Evolutionary conservation across 768 basidiomycete genomes (phyloP).

Genomic region (Tylopilus vinaceipallidus): DNA sequence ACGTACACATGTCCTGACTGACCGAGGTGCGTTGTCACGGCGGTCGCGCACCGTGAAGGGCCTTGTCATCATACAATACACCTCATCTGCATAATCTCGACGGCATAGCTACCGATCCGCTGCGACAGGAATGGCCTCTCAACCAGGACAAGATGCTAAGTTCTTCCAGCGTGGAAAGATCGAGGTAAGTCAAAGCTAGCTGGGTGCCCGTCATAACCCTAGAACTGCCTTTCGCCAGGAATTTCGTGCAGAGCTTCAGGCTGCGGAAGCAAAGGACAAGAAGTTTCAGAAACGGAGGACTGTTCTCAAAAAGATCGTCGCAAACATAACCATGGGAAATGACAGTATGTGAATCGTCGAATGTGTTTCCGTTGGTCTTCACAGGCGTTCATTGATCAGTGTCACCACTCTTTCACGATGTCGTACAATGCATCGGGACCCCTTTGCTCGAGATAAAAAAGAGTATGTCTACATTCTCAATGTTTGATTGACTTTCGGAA

Average conservation of each 20-base stretch:
- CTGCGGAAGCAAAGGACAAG: constrained; percentile 94
- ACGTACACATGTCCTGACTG: background rate
- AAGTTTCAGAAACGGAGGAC: constrained; percentile 92
- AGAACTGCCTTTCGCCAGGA: constrained; percentile 48
- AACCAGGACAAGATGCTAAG: constrained; percentile 83
- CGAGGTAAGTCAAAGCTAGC: constrained; percentile 51
- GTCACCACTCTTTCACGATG: constrained; percentile 93
- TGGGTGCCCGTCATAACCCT: constrained; percentile 6
- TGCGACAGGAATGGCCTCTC: constrained; percentile 38
- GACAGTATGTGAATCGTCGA: constrained; percentile 69
- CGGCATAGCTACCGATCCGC: background rate
- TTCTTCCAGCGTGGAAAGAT: constrained; percentile 93
- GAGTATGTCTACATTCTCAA: constrained; percentile 54
- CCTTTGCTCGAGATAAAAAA: constrained; percentile 98
- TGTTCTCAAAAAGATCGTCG: constrained; percentile 94
- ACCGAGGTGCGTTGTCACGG: too few relatives aligned
- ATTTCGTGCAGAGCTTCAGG: constrained; percentile 87
- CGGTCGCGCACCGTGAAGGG: too few relatives aligned
- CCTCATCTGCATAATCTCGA: constrained; percentile 1
- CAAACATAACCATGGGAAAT: constrained; percentile 99
- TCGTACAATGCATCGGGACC: constrained; percentile 92
- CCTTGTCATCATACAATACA: background rate
- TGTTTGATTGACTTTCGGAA: background rate
- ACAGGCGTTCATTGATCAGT: constrained; percentile 46
- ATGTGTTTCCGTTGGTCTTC: constrained; percentile 11